Evolutionary conservation across 495 filamentous ascomycete species (phyloP).

Genomic region (Tuber magnatum): DNA sequence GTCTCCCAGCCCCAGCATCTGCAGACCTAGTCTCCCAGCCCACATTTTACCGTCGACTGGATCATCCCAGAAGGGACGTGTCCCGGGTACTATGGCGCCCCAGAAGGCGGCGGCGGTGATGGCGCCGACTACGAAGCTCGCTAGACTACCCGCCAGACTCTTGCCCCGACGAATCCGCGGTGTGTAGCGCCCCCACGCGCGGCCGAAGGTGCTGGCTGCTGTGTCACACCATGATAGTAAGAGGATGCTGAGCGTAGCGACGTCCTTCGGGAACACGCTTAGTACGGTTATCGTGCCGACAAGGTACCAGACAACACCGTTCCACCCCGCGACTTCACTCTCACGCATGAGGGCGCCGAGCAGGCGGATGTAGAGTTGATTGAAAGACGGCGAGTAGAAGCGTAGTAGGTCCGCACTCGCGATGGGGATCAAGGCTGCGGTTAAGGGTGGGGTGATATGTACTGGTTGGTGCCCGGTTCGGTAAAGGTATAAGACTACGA

Average conservation of each 20-base stretch:
- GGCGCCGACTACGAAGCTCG: conserved; percentile 73
- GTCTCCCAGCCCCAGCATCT: conserved; percentile 34
- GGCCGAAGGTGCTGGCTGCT: conserved; percentile 85
- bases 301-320: conserved; percentile 95
- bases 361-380: conserved; percentile 74
- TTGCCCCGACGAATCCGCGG: conserved; percentile 77
- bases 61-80: conserved; percentile 59
- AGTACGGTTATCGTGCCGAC: conserved; percentile 81
- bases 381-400: conserved; percentile 70
- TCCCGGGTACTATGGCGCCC: conserved; percentile 70
- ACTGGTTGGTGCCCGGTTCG: conserved; percentile 62
- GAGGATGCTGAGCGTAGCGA: conserved; percentile 80
- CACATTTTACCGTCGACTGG: conserved; percentile 49
- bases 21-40: conserved; percentile 33
- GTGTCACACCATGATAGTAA: conserved; percentile 97
- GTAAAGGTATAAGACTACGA: conserved; percentile 80
- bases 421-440: conserved; percentile 80
- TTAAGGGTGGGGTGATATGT: conserved; percentile 72
- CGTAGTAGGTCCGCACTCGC: conserved; percentile 72
- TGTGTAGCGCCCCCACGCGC: conserved; percentile 80
- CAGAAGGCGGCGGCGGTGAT: conserved; percentile 76
- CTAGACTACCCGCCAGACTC: conserved; percentile 78
- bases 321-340: conserved; percentile 83
- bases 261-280: conserved; percentile 83
- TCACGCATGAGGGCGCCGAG: conserved; percentile 93